These are phyloP conservation scores for Ganoderma lucidum DNA, from an alignment of 1,284 basidiomycete genomes.

Conservation along the genomic window DNA sequence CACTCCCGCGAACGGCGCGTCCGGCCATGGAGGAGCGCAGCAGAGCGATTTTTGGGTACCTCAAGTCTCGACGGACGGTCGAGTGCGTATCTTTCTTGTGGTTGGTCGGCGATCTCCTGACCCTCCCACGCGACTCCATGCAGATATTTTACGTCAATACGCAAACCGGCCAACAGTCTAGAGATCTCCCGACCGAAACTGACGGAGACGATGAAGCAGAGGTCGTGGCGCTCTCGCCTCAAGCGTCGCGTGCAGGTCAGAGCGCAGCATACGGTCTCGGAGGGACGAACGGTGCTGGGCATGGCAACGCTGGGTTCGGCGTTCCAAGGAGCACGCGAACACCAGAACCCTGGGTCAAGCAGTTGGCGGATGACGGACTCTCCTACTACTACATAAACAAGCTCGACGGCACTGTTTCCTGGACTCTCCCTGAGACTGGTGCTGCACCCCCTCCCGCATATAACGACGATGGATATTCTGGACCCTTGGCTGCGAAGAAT, in stretches of 20 bases:
- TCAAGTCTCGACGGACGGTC: constrained; percentile 56
- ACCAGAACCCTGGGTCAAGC: constrained; percentile 82
- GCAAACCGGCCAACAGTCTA: constrained; percentile 86
- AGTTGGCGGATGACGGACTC: constrained; percentile 85
- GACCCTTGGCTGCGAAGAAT: constrained; percentile 18
- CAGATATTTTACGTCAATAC: constrained; percentile 96
- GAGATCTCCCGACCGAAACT: constrained; percentile 82
- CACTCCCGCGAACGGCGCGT: constrained; percentile 25
- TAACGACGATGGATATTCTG: constrained; percentile 21
- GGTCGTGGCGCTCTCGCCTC: constrained; percentile 64
- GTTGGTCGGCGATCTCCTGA: not conserved
- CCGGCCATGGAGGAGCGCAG: constrained; percentile 40
- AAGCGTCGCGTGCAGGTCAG: constrained; percentile 60
- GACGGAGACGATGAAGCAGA: constrained; percentile 69
- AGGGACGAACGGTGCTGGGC: constrained; percentile 29
- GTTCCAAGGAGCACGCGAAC: constrained; percentile 63
- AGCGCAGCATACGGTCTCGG: constrained; percentile 58
- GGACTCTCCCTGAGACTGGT: constrained; percentile 62
- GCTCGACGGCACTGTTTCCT: constrained; percentile 70
- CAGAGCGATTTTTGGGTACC: constrained; percentile 38
- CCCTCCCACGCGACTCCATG: constrained; percentile 8
- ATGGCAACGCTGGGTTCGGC: constrained; percentile 63
- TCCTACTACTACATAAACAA: constrained; percentile 85
- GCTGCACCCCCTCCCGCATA: constrained; percentile 24
- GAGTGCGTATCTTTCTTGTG: constrained; percentile 55